Conservation (phyloP, 2,329 filamentous ascomycete species). For the Colletotrichum zoysiae region DNA sequence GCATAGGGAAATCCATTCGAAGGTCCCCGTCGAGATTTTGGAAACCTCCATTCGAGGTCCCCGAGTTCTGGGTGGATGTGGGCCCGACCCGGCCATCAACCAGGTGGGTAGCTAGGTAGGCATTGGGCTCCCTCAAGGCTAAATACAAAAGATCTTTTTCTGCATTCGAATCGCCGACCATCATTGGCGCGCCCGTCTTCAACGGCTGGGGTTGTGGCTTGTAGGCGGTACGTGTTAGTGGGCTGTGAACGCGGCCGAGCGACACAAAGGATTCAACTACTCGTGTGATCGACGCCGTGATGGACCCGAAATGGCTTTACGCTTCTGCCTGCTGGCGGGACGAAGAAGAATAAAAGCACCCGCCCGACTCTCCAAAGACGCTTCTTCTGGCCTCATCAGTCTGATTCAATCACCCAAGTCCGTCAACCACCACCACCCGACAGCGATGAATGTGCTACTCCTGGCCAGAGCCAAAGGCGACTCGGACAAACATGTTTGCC, state of each 20-base stretch:
- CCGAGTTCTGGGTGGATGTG: not conserved
- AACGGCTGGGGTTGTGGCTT: not conserved
- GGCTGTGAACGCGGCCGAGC: not conserved
- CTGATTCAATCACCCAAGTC: not conserved
- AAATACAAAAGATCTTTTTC: not conserved
- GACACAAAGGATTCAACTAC: not conserved
- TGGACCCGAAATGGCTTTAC: not conserved
- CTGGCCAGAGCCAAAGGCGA: not conserved
- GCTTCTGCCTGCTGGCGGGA: not conserved
- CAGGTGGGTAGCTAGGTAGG: not conserved
- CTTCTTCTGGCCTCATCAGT: not conserved
- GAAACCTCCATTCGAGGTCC: conserved; percentile 3
- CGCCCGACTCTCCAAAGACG: not conserved
- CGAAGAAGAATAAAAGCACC: not conserved
- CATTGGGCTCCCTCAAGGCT: not conserved
- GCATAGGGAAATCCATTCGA: conserved; percentile 14
- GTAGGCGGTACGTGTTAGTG: not conserved
- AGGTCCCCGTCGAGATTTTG: not conserved
- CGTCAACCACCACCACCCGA: not conserved
- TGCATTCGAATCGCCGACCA: not conserved
- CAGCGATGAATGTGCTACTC: not conserved
- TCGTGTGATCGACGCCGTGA: not conserved
- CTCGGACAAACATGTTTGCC: conserved; percentile 17
- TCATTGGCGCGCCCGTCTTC: not conserved
- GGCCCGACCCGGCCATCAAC: not conserved